Base-by-base conservation (phyloP, 129 eudicot species). In the Pseudognaphalium luteoalbum region DNA sequence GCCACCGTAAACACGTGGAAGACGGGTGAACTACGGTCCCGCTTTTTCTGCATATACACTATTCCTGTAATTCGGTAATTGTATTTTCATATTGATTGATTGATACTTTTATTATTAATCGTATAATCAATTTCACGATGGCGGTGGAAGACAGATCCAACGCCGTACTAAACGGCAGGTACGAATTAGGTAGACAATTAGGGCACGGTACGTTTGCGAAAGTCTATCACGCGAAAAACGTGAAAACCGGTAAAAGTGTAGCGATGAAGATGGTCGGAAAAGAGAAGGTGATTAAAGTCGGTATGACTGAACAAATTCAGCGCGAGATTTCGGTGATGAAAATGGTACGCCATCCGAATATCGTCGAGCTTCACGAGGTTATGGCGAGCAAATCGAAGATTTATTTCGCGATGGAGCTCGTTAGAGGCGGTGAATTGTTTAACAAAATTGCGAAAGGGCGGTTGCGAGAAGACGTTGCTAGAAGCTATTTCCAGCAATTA, bases 1-100 rank as follows among this genome's bases (percentile, higher is more conserved):
- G 97, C 85, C 97, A 91, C 90, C 96, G 97, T 54, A 91, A 91
- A 78, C 85, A 91, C 96, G 96, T 87, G 32, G 92, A 91, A 39
- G 92, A 86, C 94, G 97, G 94, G 88, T 91, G 94, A 91, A 57
- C 25, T 4, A 14, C 41, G 65, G 8, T 47, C 51, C 12, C 25
- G 15, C 5, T 14, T 70, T 35, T 35, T 6, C 41, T 0, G 9
- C 5, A 21, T 9, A 42, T 0, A 35, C 8, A 17, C 1, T 15
- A 28, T 32, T 4, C 22, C 60, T 66, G 8, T 25, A 32, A 21
- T 39, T 16, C 44, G 11, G 50, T 9, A 20, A 12, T 34, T 61
- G 7, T 61, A 32, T 42, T 41, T 25, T 30, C 64, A 9, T 67
- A 78, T 35, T 65, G 39, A n/a, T 63, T 58, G 50, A 30, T 16